Evolutionary conservation across 176 grass and related monocot species (phyloP), one percentile per base, ranked within the genome.

Genomic region (Cenchrus americanus): DNA sequence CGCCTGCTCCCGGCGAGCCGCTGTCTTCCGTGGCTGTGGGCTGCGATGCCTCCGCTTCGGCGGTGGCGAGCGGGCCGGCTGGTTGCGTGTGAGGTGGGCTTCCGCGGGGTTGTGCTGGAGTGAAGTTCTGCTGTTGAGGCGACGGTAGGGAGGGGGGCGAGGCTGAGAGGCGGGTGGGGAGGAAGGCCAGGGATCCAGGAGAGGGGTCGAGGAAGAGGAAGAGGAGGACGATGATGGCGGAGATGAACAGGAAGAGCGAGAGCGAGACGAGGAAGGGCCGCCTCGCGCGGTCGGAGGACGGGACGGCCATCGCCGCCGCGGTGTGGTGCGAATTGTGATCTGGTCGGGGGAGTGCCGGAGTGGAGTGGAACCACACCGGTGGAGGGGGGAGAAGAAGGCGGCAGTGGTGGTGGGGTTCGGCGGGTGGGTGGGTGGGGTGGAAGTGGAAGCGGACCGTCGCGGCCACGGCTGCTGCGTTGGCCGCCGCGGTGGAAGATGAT

Each of bases 261-360:
- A 84, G 85, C 49, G 80, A 71, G 76, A 88, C 50, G 66, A 81
- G 48, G 88, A 93, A 73, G 34, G 92, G 84, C 19, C 83, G 79
- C 74, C 84, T 66, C 86, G 80, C 69, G 57, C 69, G 83, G 50
- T 89, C 81, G 65, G 81, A 62, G 76, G 87, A 77, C 74, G 86
- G 66, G 21, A 66, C 73, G 74, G 84, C 73, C 88, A 86, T 90
- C 58, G 73, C 27, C 71, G 11, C 74, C 49, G 83, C 55, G 27
- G 71, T 21, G 59, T 48, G 18, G 12, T 34, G 84, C 23, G 69
- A 71, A 71, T 24, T 71, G 69, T 24, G 66, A 70, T 64, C 58
- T 50, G 22, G 32, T 8, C 14, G 6, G 23, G 54, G 47, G 10
- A 47, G 34, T 37, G 34, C 34, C 34, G 34, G 34, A 37, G 27